Conservation (phyloP, 768 basidiomycete genomes). For the Kwoniella shandongensis region DNA sequence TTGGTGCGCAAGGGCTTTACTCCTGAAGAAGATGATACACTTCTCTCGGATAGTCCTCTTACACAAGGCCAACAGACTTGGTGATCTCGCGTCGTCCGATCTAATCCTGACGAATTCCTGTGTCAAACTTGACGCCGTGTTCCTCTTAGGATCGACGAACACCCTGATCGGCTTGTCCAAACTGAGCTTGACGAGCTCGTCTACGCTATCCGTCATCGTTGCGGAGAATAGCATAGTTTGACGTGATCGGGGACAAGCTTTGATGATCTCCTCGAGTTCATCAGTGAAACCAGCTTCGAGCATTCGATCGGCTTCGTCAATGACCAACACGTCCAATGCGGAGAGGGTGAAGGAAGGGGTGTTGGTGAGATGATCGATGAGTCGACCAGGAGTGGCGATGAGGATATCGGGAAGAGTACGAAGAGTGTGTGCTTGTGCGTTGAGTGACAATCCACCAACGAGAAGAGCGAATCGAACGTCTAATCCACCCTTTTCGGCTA, state of each 20-base stretch:
- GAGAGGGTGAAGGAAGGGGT: conserved; percentile 90
- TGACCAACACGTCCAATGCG: conserved; percentile 84
- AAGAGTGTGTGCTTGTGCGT: conserved; percentile 82
- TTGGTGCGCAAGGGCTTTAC: conserved; percentile 96
- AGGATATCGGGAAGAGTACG: conserved; percentile 87
- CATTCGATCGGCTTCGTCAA: conserved; percentile 99
- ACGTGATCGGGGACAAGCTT: conserved; percentile 72
- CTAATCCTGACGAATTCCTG: conserved; percentile 95
- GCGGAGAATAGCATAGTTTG: conserved; percentile 99
- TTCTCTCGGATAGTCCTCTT: conserved; percentile 78
- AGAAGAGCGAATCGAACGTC: conserved; percentile 89
- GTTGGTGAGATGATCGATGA: conserved; percentile 96
- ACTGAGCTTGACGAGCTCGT: conserved; percentile 88
- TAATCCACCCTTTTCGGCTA: conserved; percentile 61
- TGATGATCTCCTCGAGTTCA: conserved; percentile 90
- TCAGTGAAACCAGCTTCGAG: conserved; percentile 84
- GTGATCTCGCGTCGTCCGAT: conserved; percentile 56
- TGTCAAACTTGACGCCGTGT: conserved; percentile 76
- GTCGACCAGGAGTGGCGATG: conserved; percentile 93
- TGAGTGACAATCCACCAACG: conserved; percentile 90
- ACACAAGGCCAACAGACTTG: conserved; percentile 65
- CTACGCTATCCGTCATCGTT: conserved; percentile 96
- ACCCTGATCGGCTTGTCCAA: conserved; percentile 88
- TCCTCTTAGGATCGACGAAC: conserved; percentile 91
- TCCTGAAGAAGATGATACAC: conserved; percentile 90